These are phyloP conservation scores for Penicillium brasilianum DNA, from an alignment of 2,329 filamentous ascomycete genomes.

Conservation along the genomic window DNA sequence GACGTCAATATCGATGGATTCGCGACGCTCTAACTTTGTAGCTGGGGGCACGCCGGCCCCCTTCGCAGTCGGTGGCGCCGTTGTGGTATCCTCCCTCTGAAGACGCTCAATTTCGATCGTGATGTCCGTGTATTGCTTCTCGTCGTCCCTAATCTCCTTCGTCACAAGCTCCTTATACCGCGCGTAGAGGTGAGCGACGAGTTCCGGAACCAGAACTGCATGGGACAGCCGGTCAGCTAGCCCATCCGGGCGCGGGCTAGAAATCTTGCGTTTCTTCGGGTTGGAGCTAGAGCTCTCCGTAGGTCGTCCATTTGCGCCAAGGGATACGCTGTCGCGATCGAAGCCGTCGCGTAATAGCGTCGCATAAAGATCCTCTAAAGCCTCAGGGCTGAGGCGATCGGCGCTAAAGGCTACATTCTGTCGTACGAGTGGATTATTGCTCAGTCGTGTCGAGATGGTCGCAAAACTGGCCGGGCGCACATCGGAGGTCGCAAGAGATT, in stretches of 20 bases:
- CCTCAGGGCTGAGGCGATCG: slow-evolving; percentile 74
- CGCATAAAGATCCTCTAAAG: slow-evolving; percentile 78
- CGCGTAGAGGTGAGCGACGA: slow-evolving; percentile 76
- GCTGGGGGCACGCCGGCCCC: not conserved
- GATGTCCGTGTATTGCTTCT: slow-evolving; percentile 67
- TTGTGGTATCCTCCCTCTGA: slow-evolving; percentile 64
- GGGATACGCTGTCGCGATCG: slow-evolving; percentile 45
- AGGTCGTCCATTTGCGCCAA: slow-evolving; percentile 29
- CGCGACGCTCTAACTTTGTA: slow-evolving; percentile 24
- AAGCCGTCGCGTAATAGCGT: slow-evolving; percentile 77
- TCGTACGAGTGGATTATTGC: slow-evolving; percentile 73
- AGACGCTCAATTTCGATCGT: slow-evolving; percentile 72
- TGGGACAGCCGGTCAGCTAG: slow-evolving; percentile 71
- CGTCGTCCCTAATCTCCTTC: slow-evolving; percentile 74
- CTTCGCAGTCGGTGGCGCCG: slow-evolving; percentile 28
- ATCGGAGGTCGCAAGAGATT: slow-evolving; percentile 73
- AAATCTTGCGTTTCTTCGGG: slow-evolving; percentile 76
- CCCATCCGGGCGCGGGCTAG: slow-evolving; percentile 66
- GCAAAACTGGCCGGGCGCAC: slow-evolving; percentile 69
- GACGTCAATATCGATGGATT: slow-evolving; percentile 38
- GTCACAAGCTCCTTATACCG: slow-evolving; percentile 73
- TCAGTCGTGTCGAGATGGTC: slow-evolving; percentile 75
- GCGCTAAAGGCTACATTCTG: slow-evolving; percentile 74
- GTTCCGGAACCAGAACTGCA: slow-evolving; percentile 68
- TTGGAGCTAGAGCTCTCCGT: slow-evolving; percentile 43